Evolutionary conservation across 441 rosid genomes (phyloP), one percentile per base, ranked within the genome.

Genomic region (Pelargonium fulgidum): DNA sequence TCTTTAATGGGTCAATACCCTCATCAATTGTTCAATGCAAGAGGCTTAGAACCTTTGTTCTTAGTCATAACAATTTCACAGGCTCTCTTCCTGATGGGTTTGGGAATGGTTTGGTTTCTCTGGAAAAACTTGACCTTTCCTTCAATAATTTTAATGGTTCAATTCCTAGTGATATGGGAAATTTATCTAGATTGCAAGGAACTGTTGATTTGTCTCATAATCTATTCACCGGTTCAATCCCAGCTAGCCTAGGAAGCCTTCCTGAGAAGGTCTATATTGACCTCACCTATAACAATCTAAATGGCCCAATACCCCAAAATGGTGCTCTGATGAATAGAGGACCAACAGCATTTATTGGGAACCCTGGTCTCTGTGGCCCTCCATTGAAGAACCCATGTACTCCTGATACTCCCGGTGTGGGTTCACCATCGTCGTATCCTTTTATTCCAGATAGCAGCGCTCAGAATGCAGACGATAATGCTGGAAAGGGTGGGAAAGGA

Each of bases 191-290:
- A 47, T 52, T 75, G 69, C 78, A 70, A 62, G 78, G 74, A 24
- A 75, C 78, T 39, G 74, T 70, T 44, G 78, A 75, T 70, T 70
- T 70, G 36, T 75, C 78, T 61, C 78, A 66, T 56, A 75, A 70
- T 66, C 48, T 13, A 36, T 66, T 75, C 26, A 42, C 44, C 17
- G 74, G 78, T 24, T 44, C 68, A 9, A 75, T 75, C 68, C 78
- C 78, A 0, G 73, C 74, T 66, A 67, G 74, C 71, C 78, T 75
- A 16, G 74, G 78, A n/a, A 70, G 66, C 66, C 78, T 75, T 65
- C 78, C 78, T 2, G 78, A 75, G 73, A 75, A 75, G 74, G 78
- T 75, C 12, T 75, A 75, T 56, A 70, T 75, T 48, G 78, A 75
- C 62, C 71, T 75, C 16, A 70, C 74, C 16, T 70, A 70, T 66